Base-by-base conservation (phyloP, 768 basidiomycete species). In the Russula emetica region DNA sequence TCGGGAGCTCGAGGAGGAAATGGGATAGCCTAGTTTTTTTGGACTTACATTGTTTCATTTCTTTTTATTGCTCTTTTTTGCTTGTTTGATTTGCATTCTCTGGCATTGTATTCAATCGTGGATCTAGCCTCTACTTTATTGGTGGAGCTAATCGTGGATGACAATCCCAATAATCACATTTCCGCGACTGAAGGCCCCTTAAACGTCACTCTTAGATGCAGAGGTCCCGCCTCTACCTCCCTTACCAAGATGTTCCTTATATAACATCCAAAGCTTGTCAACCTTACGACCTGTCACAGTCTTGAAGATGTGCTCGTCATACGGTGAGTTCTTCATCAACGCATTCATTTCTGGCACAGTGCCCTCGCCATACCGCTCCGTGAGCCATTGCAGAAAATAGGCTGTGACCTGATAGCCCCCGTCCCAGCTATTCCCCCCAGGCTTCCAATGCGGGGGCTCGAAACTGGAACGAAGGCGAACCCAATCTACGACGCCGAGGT, bases 1-100 rank as follows among this genome's bases (percentile, higher is more conserved):
- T n/a, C 80, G 85, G 44, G 90, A 88, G 70, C 77, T 92, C 68
- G 87, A 84, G 71, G 87, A 87, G 71, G 88, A 90, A 64, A 83
- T 81, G 83, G 86, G 88, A 83, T 91, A 85, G 74, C 69, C 22
- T 36, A 11, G 16, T 7, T 13, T 38, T 45, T 30, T 47, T 32
- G 14, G 24, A n/a, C 34, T 11, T 14, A 36, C 9, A 32, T 50
- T 10, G 13, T 67, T 26, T 54, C 42, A n/a, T 30, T 60, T 67
- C n/a, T n/a, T 36, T 55, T 67, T 56, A 20, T 60, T 45, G 42
- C 30, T 51, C 30, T 13, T 44, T 22, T 57, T 38, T 49, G 26
- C 28, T 36, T 44, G 45, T 61, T 50, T 30, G 24, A 22, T 40
- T 60, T 66, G 58, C 44, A 49, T 28, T 58, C 26, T 30, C 44